Conservation (phyloP, 2,329 filamentous ascomycete genomes). For the Mariannaea elegans region DNA sequence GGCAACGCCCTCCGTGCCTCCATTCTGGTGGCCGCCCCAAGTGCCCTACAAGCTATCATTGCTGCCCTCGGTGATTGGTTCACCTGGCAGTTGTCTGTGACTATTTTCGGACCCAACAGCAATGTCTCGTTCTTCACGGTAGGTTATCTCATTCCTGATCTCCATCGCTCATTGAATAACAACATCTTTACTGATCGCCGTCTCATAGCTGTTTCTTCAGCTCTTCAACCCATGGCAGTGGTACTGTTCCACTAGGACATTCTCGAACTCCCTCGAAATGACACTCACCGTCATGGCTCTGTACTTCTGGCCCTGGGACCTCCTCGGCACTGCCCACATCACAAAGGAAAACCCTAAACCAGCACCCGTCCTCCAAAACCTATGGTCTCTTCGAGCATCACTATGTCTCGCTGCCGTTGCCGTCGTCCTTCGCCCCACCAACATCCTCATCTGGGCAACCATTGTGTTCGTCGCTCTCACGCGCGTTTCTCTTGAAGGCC, state of each 20-base stretch:
- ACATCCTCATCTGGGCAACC: slow-evolving; percentile 82
- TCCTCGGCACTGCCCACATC: slow-evolving; percentile 57
- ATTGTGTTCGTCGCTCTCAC: slow-evolving; percentile 63
- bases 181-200: neutral
- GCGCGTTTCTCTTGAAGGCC: slow-evolving; percentile 43
- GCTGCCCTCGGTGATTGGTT: slow-evolving; percentile 85
- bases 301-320: slow-evolving; percentile 86
- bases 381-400: slow-evolving; percentile 59
- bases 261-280: slow-evolving; percentile 95
- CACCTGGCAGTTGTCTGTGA: slow-evolving; percentile 83
- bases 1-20: slow-evolving; percentile 67
- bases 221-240: slow-evolving; percentile 80
- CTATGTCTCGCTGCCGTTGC: slow-evolving; percentile 82
- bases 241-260: slow-evolving; percentile 92
- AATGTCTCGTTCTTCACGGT: slow-evolving; percentile 76
- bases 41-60: slow-evolving; percentile 77
- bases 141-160: slow-evolving; percentile 44
- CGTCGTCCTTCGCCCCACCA: slow-evolving; percentile 88
- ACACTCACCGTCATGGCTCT: slow-evolving; percentile 83
- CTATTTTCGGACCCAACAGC: slow-evolving; percentile 73
- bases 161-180: neutral
- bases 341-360: slow-evolving; percentile 52
- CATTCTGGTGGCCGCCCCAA: slow-evolving; percentile 77
- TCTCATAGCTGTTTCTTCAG: slow-evolving; percentile 47
- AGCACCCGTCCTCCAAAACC: slow-evolving; percentile 34